Evolutionary conservation across 2,329 filamentous ascomycete genomes (phyloP).

Genomic region (Zymoseptoria crescenta): DNA sequence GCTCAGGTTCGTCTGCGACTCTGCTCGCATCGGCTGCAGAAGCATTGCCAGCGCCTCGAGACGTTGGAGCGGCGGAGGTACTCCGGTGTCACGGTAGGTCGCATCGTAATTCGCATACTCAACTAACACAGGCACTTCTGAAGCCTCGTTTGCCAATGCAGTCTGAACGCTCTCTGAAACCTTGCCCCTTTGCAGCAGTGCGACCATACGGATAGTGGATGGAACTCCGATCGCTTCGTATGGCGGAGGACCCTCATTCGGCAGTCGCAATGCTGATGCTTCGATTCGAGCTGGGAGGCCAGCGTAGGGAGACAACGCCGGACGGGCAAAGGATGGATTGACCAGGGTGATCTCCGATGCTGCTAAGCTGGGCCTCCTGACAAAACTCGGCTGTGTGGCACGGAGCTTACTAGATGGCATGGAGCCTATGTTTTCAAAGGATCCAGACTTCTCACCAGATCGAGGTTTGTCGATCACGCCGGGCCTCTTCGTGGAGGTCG

Average conservation of each 20-base stretch:
- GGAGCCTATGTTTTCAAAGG: background rate
- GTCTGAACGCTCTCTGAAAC: conserved; percentile 24
- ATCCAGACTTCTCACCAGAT: conserved; percentile 1
- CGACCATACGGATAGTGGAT: conserved; percentile 38
- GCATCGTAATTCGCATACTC: conserved; percentile 56
- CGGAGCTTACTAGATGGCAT: background rate
- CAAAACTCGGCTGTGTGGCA: conserved; percentile 8
- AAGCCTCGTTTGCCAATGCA: conserved; percentile 29
- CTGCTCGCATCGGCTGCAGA: conserved; percentile 27
- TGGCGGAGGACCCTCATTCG: conserved; percentile 42
- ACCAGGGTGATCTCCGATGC: conserved; percentile 39
- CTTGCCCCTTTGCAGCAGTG: conserved; percentile 29
- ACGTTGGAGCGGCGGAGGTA: conserved; percentile 39
- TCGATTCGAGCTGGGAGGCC: conserved; percentile 39
- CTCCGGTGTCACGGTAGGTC: conserved; percentile 40
- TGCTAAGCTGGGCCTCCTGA: conserved; percentile 23
- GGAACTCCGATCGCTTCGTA: conserved; percentile 41
- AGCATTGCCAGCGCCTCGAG: conserved; percentile 34
- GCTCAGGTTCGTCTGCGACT: conserved; percentile 43
- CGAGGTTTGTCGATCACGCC: background rate
- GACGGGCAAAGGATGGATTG: conserved; percentile 28
- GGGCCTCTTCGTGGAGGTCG: background rate
- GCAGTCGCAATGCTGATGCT: conserved; percentile 35
- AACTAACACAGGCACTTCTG: conserved; percentile 52
- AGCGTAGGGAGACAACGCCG: conserved; percentile 26